Evolutionary conservation across 305 asterid genomes (phyloP).

Genomic region (Solanum hybrid): DNA sequence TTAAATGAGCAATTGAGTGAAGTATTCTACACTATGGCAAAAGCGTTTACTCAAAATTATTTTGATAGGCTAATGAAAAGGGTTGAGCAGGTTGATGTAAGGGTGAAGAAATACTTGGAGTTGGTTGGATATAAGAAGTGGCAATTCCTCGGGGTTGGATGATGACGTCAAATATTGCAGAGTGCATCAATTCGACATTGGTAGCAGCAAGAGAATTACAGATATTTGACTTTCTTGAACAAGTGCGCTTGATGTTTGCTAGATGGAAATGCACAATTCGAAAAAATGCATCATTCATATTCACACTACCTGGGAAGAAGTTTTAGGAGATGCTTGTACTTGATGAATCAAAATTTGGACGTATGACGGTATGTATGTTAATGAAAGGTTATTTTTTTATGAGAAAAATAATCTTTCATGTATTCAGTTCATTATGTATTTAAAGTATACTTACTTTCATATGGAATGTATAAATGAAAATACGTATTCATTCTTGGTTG

Average conservation of each 20-base stretch:
- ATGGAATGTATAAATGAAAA: not conserved
- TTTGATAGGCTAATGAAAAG: not conserved
- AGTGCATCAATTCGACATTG: not conserved
- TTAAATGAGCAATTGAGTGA: not conserved
- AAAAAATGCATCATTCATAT: too few relatives aligned
- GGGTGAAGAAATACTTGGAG: not conserved
- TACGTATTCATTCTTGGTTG: not conserved
- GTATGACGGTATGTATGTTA: not conserved
- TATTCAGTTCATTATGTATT: not conserved
- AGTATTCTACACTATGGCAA: not conserved
- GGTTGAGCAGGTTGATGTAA: not conserved
- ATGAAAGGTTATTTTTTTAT: not conserved
- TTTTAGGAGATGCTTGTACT: not conserved
- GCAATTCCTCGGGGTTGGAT: not conserved
- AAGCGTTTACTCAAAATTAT: too few relatives aligned
- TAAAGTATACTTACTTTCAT: not conserved
- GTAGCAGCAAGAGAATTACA: not conserved
- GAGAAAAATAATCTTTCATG: not conserved
- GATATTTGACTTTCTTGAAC: not conserved
- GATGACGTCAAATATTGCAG: not conserved
- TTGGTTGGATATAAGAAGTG: not conserved
- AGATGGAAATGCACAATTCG: not conserved
- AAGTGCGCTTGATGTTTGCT: not conserved
- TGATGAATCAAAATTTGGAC: not conserved
- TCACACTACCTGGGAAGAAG: not conserved